Evolutionary conservation across 2,329 filamentous ascomycete genomes (phyloP).

Genomic region (Aspergillus sp.): DNA sequence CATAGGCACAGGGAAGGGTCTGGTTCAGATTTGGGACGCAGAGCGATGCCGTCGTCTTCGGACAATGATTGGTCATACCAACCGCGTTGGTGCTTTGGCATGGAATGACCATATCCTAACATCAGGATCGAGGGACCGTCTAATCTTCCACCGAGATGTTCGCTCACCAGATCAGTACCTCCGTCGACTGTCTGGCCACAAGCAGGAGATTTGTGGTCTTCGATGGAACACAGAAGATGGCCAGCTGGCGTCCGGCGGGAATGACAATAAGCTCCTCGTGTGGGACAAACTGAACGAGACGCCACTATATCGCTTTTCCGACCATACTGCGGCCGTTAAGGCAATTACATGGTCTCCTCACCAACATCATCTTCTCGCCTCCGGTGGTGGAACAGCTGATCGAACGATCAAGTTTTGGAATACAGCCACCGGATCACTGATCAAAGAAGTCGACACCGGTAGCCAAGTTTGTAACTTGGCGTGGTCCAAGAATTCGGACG

Average conservation of each 20-base stretch:
- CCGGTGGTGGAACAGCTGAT: conserved; percentile 92
- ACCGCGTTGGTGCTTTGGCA: conserved; percentile 85
- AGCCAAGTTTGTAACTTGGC: conserved; percentile 98
- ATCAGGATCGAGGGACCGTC: conserved; percentile 86
- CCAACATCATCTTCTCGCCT: conserved; percentile 89
- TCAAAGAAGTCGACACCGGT: conserved; percentile 91
- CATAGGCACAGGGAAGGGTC: conserved; percentile 89
- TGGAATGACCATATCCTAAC: conserved; percentile 99
- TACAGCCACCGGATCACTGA: conserved; percentile 73
- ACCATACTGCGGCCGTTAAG: conserved; percentile 94
- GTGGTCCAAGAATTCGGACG: conserved; percentile 96
- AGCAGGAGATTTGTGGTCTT: conserved; percentile 94
- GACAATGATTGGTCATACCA: conserved; percentile 96
- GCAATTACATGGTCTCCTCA: conserved; percentile 98
- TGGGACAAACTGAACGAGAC: conserved; percentile 96
- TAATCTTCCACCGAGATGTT: conserved; percentile 95
- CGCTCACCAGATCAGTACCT: conserved; percentile 88
- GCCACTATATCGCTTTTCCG: conserved; percentile 88
- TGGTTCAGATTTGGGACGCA: conserved; percentile 97
- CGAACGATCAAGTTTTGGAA: conserved; percentile 98
- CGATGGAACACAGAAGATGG: conserved; percentile 97
- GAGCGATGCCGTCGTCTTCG: conserved; percentile 78
- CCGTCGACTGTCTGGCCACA: conserved; percentile 84
- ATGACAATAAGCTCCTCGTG: conserved; percentile 98
- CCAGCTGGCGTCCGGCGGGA: conserved; percentile 90